These are phyloP conservation scores for Venturia carpophila DNA, from an alignment of 2,329 filamentous ascomycete species.

Conservation along the genomic window DNA sequence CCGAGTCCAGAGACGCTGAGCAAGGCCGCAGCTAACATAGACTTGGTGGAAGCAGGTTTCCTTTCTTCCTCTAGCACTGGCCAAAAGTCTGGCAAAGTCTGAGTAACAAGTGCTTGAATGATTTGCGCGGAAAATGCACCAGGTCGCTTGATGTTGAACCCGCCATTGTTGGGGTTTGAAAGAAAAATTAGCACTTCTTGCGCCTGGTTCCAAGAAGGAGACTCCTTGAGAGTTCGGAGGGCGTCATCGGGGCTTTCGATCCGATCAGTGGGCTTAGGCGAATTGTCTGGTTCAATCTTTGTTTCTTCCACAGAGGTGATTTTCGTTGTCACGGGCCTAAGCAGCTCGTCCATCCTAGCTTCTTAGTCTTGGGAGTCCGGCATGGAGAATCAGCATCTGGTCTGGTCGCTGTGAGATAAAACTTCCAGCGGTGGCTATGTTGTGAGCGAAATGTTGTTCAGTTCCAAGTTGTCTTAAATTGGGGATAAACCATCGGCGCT, in stretches of 20 bases:
- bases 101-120: constrained; percentile 63
- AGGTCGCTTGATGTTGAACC: constrained; percentile 54
- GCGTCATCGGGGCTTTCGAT: constrained; percentile 37
- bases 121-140: constrained; percentile 65
- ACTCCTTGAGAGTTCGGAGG: constrained; percentile 51
- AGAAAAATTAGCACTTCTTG: constrained; percentile 48
- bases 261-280: neutral
- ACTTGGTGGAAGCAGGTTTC: constrained; percentile 31
- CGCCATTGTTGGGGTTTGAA: constrained; percentile 22
- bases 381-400: neutral
- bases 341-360: constrained; percentile 40
- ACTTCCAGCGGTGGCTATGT: neutral
- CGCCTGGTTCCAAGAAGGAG: constrained; percentile 55
- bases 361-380: neutral
- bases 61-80: constrained; percentile 40
- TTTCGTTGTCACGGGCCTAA: constrained; percentile 42
- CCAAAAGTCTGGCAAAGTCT: constrained; percentile 81
- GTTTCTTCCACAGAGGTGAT: constrained; percentile 20
- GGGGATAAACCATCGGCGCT: neutral
- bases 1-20: constrained; percentile 70
- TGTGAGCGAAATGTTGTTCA: neutral
- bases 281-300: neutral
- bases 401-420: neutral
- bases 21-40: constrained; percentile 55
- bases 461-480: neutral